Conservation (phyloP, 2,329 filamentous ascomycete species). For the Fusarium albidum region DNA sequence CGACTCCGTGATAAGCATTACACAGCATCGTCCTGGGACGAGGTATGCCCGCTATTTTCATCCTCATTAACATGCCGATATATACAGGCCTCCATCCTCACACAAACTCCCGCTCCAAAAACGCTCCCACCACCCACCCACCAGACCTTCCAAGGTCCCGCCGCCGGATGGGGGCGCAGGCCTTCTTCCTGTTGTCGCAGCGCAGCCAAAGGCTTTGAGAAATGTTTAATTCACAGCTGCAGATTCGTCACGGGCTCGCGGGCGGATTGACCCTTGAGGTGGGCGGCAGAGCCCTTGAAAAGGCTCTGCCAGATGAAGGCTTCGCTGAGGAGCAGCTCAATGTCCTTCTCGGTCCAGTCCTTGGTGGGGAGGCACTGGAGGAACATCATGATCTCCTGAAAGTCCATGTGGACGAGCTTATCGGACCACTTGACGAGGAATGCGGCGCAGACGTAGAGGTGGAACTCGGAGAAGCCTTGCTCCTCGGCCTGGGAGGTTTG, state of each 20-base stretch:
- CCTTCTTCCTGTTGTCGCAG: background rate
- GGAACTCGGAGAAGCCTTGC: conserved; percentile 97
- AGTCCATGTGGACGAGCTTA: conserved; percentile 95
- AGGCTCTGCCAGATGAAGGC: conserved; percentile 99
- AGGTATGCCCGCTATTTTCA: conserved; percentile 20
- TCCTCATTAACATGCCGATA: conserved; percentile 36
- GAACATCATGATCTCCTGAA: conserved; percentile 99
- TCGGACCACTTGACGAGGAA: conserved; percentile 99
- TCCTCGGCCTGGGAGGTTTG: conserved; percentile 80
- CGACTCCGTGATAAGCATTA: background rate
- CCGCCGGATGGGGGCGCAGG: no score
- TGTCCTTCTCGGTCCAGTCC: conserved; percentile 97
- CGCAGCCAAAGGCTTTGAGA: background rate
- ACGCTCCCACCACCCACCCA: conserved; percentile 1
- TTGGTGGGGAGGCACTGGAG: conserved; percentile 92
- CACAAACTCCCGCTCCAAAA: conserved; percentile 2
- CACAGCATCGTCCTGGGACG: conserved; percentile 4
- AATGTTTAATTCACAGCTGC: conserved; percentile 43
- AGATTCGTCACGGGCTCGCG: conserved; percentile 47
- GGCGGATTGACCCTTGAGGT: conserved; percentile 69
- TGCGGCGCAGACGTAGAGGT: conserved; percentile 96
- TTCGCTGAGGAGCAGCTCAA: conserved; percentile 93
- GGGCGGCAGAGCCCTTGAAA: conserved; percentile 92
- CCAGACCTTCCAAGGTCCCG: background rate
- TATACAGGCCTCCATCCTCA: conserved; percentile 21